phyloP scores from a whole-genome alignment of 805 yeast genomes.

The Metschnikowia continentalis region DNA sequence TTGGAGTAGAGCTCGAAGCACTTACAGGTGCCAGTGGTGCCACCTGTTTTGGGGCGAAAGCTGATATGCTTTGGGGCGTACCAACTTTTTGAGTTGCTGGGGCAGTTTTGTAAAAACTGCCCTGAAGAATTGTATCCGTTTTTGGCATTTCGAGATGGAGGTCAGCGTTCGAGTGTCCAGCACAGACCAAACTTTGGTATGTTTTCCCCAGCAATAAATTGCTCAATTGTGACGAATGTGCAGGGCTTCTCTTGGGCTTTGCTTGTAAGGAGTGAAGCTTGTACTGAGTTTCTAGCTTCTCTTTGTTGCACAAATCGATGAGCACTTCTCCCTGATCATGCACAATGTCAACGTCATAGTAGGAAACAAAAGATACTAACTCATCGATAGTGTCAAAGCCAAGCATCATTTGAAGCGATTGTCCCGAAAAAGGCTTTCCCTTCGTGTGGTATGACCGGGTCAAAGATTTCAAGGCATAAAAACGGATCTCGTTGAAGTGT shows the following conservation, averaged over 20 bases:
- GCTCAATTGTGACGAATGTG: conserved; percentile 32
- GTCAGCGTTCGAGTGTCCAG: conserved; percentile 29
- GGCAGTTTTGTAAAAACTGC: background rate
- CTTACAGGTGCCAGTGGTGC: background rate
- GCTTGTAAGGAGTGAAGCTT: conserved; percentile 36
- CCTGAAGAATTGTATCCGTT: background rate
- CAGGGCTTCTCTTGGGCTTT: conserved; percentile 35
- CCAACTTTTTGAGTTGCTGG: background rate
- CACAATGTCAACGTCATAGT: conserved; percentile 54
- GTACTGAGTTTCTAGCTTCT: conserved; percentile 36
- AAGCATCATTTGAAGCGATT: conserved; percentile 45
- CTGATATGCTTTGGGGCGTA: background rate
- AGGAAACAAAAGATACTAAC: conserved; percentile 51
- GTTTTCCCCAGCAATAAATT: conserved; percentile 21
- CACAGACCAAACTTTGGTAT: conserved; percentile 28
- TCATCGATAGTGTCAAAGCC: conserved; percentile 65
- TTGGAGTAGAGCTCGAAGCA: background rate
- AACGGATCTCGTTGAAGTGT: conserved; percentile 74
- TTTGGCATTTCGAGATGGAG: conserved; percentile 15
- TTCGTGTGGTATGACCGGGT: conserved; percentile 63
- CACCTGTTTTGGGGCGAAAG: background rate
- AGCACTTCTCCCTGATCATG: conserved; percentile 26
- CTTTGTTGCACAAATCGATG: conserved; percentile 41
- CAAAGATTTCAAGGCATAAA: conserved; percentile 66
- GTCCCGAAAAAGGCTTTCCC: conserved; percentile 59